These are phyloP conservation scores for Ceratocystis cacaofunesta DNA, from an alignment of 2,329 filamentous ascomycete genomes.

Conservation along the genomic window DNA sequence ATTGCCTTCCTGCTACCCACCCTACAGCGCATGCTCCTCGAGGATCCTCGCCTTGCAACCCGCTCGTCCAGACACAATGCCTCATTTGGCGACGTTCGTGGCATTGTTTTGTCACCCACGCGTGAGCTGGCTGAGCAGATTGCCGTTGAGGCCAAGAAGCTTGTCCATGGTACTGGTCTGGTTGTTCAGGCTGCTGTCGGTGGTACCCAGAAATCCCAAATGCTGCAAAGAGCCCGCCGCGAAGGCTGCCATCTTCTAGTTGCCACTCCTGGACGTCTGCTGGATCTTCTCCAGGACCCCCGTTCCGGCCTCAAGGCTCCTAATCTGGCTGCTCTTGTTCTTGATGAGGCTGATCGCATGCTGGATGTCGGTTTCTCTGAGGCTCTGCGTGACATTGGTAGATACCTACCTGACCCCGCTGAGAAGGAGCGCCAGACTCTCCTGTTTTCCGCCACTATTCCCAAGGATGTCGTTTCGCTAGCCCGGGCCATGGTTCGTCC, in stretches of 20 bases:
- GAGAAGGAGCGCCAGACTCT: conserved; percentile 70
- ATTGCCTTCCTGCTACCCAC: conserved; percentile 81
- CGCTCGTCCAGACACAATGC: conserved; percentile 26
- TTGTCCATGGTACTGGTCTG: conserved; percentile 51
- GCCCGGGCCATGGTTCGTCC: conserved; percentile 66
- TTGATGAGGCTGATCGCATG: conserved; percentile 97
- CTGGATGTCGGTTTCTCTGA: conserved; percentile 77
- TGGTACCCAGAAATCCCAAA: conserved; percentile 61
- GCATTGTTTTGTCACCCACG: conserved; percentile 63
- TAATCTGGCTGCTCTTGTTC: conserved; percentile 80
- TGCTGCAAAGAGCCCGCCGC: conserved; percentile 51
- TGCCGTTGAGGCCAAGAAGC: conserved; percentile 57
- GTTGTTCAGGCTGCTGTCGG: conserved; percentile 68
- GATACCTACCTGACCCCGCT: conserved; percentile 44
- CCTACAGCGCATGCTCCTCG: conserved; percentile 59
- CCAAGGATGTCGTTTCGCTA: conserved; percentile 63
- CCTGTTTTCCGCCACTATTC: conserved; percentile 90
- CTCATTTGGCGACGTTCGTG: conserved; percentile 45
- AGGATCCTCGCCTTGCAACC: conserved; percentile 45
- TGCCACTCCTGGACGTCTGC: conserved; percentile 75
- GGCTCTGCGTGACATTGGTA: conserved; percentile 47
- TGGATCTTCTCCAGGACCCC: conserved; percentile 61
- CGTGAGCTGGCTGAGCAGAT: conserved; percentile 73
- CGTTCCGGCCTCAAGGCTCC: conserved; percentile 49
- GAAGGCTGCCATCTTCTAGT: conserved; percentile 80